Evolutionary conservation across 768 basidiomycete species (phyloP).

Genomic region (Serendipita sp.): DNA sequence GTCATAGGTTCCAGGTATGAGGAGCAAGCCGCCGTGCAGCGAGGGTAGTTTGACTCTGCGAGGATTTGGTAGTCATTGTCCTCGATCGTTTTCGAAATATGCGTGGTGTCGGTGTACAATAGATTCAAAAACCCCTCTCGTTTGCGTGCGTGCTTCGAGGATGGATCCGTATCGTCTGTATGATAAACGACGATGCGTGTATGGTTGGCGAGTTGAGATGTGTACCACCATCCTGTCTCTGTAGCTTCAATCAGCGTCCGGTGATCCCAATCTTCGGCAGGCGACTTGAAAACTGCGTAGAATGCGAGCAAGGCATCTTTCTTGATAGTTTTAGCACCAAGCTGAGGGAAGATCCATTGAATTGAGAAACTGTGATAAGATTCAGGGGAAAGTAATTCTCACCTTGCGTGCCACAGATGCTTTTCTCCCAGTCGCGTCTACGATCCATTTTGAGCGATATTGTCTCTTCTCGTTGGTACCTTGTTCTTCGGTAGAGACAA

Average conservation of each 20-base stretch:
- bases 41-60: too few relatives aligned
- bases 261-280: slow-evolving; percentile 17
- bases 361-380: not conserved
- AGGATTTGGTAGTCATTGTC: too few relatives aligned
- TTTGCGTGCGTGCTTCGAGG: too few relatives aligned
- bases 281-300: slow-evolving; percentile 17
- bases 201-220: slow-evolving; percentile 18
- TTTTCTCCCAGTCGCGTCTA: not conserved
- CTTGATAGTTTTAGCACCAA: slow-evolving; percentile 18
- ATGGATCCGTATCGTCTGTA: slow-evolving; percentile 16
- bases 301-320: slow-evolving; percentile 20
- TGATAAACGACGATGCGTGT: slow-evolving; percentile 22
- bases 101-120: too few relatives aligned
- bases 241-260: slow-evolving; percentile 25
- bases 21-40: too few relatives aligned
- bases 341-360: slow-evolving; percentile 8
- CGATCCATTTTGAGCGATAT: too few relatives aligned
- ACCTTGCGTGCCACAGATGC: slow-evolving; percentile 20
- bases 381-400: not conserved
- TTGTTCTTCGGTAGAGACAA: too few relatives aligned
- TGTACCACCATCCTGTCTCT: slow-evolving; percentile 23
- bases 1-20: too few relatives aligned
- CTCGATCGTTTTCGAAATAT: too few relatives aligned
- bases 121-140: too few relatives aligned
- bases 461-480: too few relatives aligned